These are phyloP conservation scores for Carallia pectinifolia DNA, from an alignment of 345 rosid species.

Conservation along the genomic window DNA sequence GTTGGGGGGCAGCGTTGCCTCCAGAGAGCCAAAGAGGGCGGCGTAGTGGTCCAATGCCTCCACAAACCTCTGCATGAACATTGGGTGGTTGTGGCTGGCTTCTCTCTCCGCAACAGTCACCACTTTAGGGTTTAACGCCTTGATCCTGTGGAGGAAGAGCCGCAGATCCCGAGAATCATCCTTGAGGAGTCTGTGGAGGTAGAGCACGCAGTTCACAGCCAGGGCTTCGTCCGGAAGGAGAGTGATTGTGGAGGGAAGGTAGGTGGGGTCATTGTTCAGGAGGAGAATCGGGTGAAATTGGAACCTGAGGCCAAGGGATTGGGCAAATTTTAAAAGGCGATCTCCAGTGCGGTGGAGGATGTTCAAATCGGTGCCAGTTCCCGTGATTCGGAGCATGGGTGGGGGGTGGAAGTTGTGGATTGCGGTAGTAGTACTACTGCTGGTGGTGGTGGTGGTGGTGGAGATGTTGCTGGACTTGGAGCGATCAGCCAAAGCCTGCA, in stretches of 20 bases:
- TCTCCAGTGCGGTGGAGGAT: slow-evolving; percentile 73
- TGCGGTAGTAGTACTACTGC: too few species aligned
- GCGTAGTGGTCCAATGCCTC: slow-evolving; percentile 83
- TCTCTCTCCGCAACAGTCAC: slow-evolving; percentile 86
- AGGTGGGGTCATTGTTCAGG: slow-evolving; percentile 46
- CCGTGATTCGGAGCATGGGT: slow-evolving; percentile 82
- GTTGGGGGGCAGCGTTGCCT: slow-evolving; percentile 88
- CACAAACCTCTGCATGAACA: slow-evolving; percentile 62
- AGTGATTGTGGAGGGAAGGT: slow-evolving; percentile 46
- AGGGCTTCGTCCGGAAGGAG: slow-evolving; percentile 60
- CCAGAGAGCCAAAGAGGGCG: slow-evolving; percentile 77
- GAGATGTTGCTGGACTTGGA: slow-evolving; percentile 9
- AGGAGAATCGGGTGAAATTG: slow-evolving; percentile 74
- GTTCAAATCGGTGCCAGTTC: slow-evolving; percentile 63
- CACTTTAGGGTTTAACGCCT: slow-evolving; percentile 64
- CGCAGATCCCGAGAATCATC: slow-evolving; percentile 49
- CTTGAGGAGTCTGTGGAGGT: slow-evolving; percentile 58
- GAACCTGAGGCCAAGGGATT: slow-evolving; percentile 72
- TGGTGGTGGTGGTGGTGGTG: too few species aligned
- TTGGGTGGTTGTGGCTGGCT: slow-evolving; percentile 63
- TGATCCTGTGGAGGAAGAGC: slow-evolving; percentile 58
- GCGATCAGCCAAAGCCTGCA: slow-evolving; percentile 91
- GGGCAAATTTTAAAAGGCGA: slow-evolving; percentile 75
- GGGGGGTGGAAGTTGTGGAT: slow-evolving; percentile 38
- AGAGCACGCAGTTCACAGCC: slow-evolving; percentile 73